phyloP scores from a whole-genome alignment of 2,329 filamentous ascomycete genomes.

The Lojkania enalia region DNA sequence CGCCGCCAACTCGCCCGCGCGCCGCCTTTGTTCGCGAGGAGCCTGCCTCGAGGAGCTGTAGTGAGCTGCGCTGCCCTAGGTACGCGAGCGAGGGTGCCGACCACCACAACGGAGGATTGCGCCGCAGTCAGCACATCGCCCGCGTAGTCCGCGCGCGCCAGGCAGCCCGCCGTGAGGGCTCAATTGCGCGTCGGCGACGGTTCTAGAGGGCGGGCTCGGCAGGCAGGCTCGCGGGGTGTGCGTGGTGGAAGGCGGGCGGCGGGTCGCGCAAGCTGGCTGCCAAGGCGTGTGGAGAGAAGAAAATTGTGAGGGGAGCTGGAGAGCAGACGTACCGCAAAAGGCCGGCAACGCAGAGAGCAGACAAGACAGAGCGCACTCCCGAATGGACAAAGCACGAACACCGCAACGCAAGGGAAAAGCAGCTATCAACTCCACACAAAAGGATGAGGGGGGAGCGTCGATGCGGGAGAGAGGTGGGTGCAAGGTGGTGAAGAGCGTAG shows the following conservation, averaged over 20 bases:
- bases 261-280: too few relatives aligned
- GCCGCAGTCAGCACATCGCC: background rate
- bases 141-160: background rate
- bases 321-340: constrained; percentile 24
- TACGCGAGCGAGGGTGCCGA: background rate
- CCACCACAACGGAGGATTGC: background rate
- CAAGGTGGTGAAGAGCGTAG: constrained; percentile 7
- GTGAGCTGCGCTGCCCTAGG: background rate
- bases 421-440: constrained; percentile 18
- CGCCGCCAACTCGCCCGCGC: too few relatives aligned
- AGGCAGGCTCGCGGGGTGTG: constrained; percentile 3
- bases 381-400: constrained; percentile 31
- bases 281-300: constrained; percentile 17
- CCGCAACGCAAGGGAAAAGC: constrained; percentile 40
- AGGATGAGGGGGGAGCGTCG: constrained; percentile 17
- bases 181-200: background rate
- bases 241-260: too few relatives aligned
- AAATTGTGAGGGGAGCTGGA: constrained; percentile 18
- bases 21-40: background rate
- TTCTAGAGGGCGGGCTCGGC: background rate
- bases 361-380: constrained; percentile 26
- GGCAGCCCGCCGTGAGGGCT: background rate
- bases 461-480: background rate
- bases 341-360: constrained; percentile 20
- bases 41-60: background rate